These are phyloP conservation scores for Phytopythium kandeliae DNA, from an alignment of 352 stramenopile species.

Conservation along the genomic window DNA sequence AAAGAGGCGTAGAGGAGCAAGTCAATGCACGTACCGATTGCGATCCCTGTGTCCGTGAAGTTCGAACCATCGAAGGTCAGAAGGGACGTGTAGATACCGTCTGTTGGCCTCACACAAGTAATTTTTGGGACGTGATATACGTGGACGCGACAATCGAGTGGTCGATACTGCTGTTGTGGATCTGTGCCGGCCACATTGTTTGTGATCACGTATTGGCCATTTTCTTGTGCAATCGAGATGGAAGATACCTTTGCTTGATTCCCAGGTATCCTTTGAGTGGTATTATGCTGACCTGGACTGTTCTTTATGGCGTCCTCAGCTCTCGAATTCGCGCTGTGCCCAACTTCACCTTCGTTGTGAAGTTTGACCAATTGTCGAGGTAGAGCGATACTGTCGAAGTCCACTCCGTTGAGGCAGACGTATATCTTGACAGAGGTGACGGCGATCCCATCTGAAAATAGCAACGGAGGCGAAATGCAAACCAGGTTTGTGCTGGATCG, in stretches of 20 bases:
- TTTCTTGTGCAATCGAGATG: constrained; percentile 6
- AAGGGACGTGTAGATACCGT: constrained; percentile 58
- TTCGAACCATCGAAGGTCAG: constrained; percentile 45
- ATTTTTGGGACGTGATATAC: constrained; percentile 50
- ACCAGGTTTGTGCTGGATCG: constrained; percentile 35
- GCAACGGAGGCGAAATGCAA: constrained; percentile 35
- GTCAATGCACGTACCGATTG: constrained; percentile 27
- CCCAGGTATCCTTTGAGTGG: background rate
- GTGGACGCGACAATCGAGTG: constrained; percentile 10
- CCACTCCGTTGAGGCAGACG: constrained; percentile 45
- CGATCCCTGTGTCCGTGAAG: constrained; percentile 47
- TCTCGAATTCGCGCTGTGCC: background rate
- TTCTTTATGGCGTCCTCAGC: background rate
- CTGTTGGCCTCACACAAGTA: constrained; percentile 28
- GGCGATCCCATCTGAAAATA: background rate
- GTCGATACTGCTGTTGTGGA: background rate
- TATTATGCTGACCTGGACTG: background rate
- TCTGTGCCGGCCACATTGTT: background rate
- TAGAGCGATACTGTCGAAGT: constrained; percentile 61
- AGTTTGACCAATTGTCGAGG: constrained; percentile 20
- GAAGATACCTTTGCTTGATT: background rate
- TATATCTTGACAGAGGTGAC: constrained; percentile 25
- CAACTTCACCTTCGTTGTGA: background rate
- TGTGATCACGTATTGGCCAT: constrained; percentile 20
- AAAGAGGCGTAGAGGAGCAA: too few species aligned